Percentiles rank a stretch among this genome's conserved stretches.
phyloP scores from a whole-genome alignment of 805 yeast genomes.

The Kluyveromyces nonfermentans region DNA sequence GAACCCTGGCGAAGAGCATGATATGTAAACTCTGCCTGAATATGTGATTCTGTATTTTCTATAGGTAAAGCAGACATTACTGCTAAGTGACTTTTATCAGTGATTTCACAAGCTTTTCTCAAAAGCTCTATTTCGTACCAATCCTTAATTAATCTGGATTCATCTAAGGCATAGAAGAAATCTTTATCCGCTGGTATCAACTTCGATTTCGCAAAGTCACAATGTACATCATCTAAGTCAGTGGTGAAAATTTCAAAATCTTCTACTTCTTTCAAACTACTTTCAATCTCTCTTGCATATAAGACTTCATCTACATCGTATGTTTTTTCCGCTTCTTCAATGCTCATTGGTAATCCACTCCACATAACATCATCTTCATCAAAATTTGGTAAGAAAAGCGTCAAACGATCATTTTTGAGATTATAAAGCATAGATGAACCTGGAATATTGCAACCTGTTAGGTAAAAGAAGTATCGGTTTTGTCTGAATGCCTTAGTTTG shows the following conservation, averaged over 20 bases:
- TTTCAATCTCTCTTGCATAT: constrained; percentile 44
- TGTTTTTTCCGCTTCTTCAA: constrained; percentile 51
- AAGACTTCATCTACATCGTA: constrained; percentile 80
- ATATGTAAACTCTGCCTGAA: constrained; percentile 91
- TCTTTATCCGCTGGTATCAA: constrained; percentile 38
- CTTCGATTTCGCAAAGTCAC: constrained; percentile 24
- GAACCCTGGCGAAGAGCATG: constrained; percentile 93
- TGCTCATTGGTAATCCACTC: constrained; percentile 78
- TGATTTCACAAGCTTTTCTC: constrained; percentile 72
- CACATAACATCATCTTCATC: constrained; percentile 91
- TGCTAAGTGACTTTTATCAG: constrained; percentile 81
- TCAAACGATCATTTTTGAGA: constrained; percentile 43
- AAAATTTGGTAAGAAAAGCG: constrained; percentile 71
- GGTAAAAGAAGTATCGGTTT: constrained; percentile 80
- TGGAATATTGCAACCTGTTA: constrained; percentile 75
- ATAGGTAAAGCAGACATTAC: constrained; percentile 91
- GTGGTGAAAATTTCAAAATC: constrained; percentile 37
- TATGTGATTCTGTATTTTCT: constrained; percentile 78
- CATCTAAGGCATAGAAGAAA: constrained; percentile 72
- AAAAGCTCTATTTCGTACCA: constrained; percentile 66
- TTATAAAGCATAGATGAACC: constrained; percentile 63
- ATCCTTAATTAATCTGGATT: constrained; percentile 78
- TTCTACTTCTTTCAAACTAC: constrained; percentile 25
- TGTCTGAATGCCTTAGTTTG: constrained; percentile 74
- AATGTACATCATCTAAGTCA: constrained; percentile 41